Conservation (phyloP, 495 filamentous ascomycete species). For the Penicillium samsonianum region DNA sequence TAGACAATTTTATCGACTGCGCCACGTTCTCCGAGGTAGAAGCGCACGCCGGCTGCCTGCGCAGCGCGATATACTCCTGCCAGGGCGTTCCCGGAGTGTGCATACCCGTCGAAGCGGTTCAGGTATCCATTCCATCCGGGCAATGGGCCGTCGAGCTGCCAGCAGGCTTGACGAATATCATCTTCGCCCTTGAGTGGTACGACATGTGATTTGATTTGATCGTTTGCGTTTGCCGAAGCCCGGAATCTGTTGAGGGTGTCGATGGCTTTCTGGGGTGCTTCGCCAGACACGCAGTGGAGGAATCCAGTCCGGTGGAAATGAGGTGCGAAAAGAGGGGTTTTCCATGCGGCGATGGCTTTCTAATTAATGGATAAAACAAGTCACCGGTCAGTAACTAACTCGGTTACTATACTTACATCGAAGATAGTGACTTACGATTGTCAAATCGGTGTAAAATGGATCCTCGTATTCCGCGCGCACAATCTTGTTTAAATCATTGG, state of each 20-base stretch:
- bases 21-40: conserved; percentile 36
- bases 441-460: conserved; percentile 51
- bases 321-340: conserved; percentile 51
- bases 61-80: conserved; percentile 28
- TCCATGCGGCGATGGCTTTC: conserved; percentile 54
- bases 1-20: conserved; percentile 33
- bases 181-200: conserved; percentile 31
- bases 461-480: conserved; percentile 57
- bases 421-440: conserved; percentile 26
- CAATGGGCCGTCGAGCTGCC: conserved; percentile 49
- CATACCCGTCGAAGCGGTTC: conserved; percentile 56
- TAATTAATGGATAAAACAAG: conserved; percentile 17
- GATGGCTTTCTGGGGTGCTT: conserved; percentile 48
- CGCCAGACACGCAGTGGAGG: conserved; percentile 49
- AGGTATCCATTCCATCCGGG: conserved; percentile 57
- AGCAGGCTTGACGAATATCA: conserved; percentile 42
- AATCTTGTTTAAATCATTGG: conserved; percentile 57
- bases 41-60: conserved; percentile 36
- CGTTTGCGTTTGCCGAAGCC: conserved; percentile 40
- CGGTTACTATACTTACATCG: conserved; percentile 1
- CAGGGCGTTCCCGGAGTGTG: conserved; percentile 50
- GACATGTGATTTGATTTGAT: conserved; percentile 38
- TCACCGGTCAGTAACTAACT: conserved; percentile 18
- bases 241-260: conserved; percentile 48
- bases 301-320: conserved; percentile 58